Evolutionary conservation across 2,329 filamentous ascomycete species (phyloP).

Genomic region (Teratosphaeria viscida): DNA sequence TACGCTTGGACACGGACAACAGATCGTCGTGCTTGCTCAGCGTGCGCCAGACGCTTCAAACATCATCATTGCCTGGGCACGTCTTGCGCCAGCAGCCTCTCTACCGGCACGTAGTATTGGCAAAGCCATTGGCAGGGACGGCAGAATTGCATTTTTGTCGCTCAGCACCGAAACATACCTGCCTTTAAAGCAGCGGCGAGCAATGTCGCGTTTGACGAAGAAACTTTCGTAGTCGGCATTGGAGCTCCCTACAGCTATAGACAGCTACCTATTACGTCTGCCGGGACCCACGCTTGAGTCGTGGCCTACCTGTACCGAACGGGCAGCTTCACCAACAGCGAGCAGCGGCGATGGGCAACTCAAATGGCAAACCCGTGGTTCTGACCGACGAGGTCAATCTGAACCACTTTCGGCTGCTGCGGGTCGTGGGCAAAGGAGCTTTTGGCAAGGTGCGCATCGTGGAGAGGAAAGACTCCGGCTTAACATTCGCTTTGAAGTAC

Average conservation of each 20-base stretch:
- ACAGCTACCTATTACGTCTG: background rate
- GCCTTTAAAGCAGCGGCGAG: background rate
- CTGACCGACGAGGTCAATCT: slow-evolving; percentile 94
- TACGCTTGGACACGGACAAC: background rate
- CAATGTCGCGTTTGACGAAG: background rate
- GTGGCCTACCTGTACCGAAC: background rate
- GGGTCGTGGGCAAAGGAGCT: slow-evolving; percentile 93
- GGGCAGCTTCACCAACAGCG: background rate
- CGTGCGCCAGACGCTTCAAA: background rate
- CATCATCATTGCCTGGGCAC: background rate
- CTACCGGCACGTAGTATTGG: background rate
- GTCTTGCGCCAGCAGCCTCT: background rate
- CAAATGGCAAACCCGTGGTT: slow-evolving; percentile 85
- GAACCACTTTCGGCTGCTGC: slow-evolving; percentile 89
- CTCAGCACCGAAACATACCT: background rate
- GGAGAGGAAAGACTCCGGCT: slow-evolving; percentile 85
- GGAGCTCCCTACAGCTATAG: background rate
- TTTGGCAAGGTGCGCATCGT: slow-evolving; percentile 99
- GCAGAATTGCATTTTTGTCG: background rate
- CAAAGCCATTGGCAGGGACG: background rate
- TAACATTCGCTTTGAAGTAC: slow-evolving; percentile 95
- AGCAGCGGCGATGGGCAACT: slow-evolving; percentile 68
- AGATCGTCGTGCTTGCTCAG: background rate
- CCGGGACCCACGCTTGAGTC: background rate
- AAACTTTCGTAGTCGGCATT: background rate